A percentile compares a stretch with the other conserved stretches of the same genome.
phyloP scores from a whole-genome alignment of 805 yeast species.

The Kazachstania taianensis region DNA sequence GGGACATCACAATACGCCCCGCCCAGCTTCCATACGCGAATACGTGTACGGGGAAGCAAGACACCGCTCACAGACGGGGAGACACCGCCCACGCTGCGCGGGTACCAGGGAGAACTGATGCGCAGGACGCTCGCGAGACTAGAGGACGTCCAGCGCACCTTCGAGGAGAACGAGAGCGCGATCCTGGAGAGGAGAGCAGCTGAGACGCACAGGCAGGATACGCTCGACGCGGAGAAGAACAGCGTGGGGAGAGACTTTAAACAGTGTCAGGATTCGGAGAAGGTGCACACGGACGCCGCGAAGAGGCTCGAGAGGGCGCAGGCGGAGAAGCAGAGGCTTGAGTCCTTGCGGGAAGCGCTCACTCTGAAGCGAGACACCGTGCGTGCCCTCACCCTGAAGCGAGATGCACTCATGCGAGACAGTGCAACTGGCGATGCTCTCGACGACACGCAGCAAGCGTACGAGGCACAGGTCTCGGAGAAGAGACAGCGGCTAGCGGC shows the following conservation, averaged over 20 bases:
- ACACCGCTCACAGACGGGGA: neutral
- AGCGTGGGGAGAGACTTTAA: constrained; percentile 36
- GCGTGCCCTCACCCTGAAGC: no score
- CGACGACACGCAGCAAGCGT: neutral
- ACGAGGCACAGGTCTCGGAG: neutral
- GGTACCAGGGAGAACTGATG: constrained; percentile 32
- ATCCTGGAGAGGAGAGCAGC: constrained; percentile 25
- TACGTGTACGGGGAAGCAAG: no score
- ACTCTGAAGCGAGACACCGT: no score
- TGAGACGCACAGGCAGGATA: constrained; percentile 33
- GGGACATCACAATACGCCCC: no score
- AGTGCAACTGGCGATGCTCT: neutral
- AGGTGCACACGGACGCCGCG: constrained; percentile 15
- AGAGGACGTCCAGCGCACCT: constrained; percentile 20
- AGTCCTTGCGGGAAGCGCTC: constrained; percentile 7
- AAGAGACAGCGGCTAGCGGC: constrained; percentile 2
- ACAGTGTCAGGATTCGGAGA: constrained; percentile 19
- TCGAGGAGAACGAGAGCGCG: constrained; percentile 11
- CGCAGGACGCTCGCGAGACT: constrained; percentile 30
- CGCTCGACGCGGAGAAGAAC: constrained; percentile 32
- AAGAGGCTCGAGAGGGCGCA: constrained; percentile 18
- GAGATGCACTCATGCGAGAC: no score
- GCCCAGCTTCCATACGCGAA: no score
- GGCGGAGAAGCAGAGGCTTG: constrained; percentile 13
- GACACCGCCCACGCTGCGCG: constrained; percentile 13